Conservation (phyloP, 768 basidiomycete species). For the Lentinula sp. region DNA sequence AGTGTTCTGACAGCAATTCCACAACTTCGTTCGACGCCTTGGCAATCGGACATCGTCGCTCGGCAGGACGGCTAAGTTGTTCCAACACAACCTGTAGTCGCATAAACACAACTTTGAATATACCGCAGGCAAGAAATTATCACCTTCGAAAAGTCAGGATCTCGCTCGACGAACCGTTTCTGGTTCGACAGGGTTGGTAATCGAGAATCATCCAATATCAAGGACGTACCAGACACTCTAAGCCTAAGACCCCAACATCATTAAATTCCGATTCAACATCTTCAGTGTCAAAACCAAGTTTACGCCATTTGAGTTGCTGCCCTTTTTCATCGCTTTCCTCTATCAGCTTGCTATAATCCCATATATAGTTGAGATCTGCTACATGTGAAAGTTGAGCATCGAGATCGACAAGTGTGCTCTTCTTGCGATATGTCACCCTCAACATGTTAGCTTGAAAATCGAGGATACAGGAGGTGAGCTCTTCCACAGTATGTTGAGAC, state of each 20-base stretch:
- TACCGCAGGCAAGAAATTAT: neutral
- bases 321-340: constrained; percentile 47
- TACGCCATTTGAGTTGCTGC: constrained; percentile 60
- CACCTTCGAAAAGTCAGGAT: constrained; percentile 77
- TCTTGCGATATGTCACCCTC: constrained; percentile 74
- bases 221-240: constrained; percentile 71
- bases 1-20: constrained; percentile 78
- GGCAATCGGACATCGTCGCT: constrained; percentile 77
- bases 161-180: constrained; percentile 63
- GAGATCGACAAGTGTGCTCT: constrained; percentile 71
- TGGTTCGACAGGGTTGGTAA: constrained; percentile 15
- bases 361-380: constrained; percentile 57
- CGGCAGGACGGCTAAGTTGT: constrained; percentile 67
- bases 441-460: constrained; percentile 87
- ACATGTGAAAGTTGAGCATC: constrained; percentile 54
- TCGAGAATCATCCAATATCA: neutral
- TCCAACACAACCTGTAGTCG: constrained; percentile 63
- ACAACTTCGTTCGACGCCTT: constrained; percentile 84
- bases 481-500: constrained; percentile 76
- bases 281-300: constrained; percentile 74
- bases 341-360: constrained; percentile 53
- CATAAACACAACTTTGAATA: constrained; percentile 4
- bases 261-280: constrained; percentile 71
- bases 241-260: constrained; percentile 72
- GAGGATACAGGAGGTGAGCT: constrained; percentile 76